Evolutionary conservation across 1,284 basidiomycete genomes (phyloP).

Genomic region (Hemileia vastatrix): DNA sequence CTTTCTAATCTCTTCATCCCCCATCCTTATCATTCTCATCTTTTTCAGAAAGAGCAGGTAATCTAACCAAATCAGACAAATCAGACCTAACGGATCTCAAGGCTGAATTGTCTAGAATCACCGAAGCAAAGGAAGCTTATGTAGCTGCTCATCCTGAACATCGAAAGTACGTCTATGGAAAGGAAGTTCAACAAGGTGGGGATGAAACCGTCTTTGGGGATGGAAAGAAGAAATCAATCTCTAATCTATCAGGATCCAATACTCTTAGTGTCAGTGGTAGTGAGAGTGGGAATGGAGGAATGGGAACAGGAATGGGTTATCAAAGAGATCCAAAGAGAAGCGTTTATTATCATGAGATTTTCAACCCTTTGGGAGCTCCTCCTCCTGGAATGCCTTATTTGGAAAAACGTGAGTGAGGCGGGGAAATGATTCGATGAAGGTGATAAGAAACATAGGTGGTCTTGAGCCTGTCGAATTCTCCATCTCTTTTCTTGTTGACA

Average conservation of each 20-base stretch:
- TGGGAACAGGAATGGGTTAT: no score
- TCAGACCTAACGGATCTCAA: slow-evolving; percentile 25
- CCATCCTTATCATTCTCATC: background rate
- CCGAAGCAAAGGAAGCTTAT: slow-evolving; percentile 28
- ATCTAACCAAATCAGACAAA: slow-evolving; percentile 17
- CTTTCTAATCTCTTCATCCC: background rate
- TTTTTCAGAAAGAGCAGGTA: background rate
- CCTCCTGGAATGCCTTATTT: slow-evolving; percentile 43
- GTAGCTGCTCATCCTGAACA: slow-evolving; percentile 31
- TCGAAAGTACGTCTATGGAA: slow-evolving; percentile 31
- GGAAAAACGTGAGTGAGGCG: slow-evolving; percentile 28
- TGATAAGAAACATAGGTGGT: background rate
- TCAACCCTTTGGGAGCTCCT: slow-evolving; percentile 43
- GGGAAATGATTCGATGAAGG: slow-evolving; percentile 20
- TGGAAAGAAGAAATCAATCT: background rate
- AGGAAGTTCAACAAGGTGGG: slow-evolving; percentile 2
- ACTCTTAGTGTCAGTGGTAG: background rate
- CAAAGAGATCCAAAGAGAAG: slow-evolving; percentile 40
- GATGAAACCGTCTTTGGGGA: background rate
- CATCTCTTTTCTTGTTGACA: background rate
- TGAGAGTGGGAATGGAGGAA: no score
- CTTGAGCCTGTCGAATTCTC: no score
- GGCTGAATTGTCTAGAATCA: slow-evolving; percentile 24
- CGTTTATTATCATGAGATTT: slow-evolving; percentile 40
- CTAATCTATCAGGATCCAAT: background rate